Base-by-base conservation (phyloP, 2,329 filamentous ascomycete species). In the Cordyceps cicadae region DNA sequence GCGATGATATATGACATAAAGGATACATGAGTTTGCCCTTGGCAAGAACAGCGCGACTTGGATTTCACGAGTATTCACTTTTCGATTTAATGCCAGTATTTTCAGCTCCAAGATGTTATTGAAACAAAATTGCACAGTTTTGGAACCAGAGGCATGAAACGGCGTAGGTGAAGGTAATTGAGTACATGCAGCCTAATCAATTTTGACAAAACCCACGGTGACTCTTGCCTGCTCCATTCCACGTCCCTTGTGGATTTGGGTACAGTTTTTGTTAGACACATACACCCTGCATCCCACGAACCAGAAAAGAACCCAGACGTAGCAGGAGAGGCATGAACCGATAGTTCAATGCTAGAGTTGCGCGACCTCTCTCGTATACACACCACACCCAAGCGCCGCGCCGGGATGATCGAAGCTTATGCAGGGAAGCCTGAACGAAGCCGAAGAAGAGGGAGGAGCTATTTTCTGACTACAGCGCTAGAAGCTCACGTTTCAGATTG, bases 381-480 rank as follows among this genome's bases (percentile, higher is more conserved):
- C 45, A 12, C 46, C 55, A 21, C 55, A 9, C 45, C 12, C 9
- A 12, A 26, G 21, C 14, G 21, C 39, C 39, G 26, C 24, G 43
- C n/a, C 48, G 24, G 37, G 48, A 59, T 46, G 37, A 59, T 59
- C 48, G 56, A 26, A 37, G 52, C 39, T 37, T 41, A 32, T 45
- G 48, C 56, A 59, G 52, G 39, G 48, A 59, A 59, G 48, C 34
- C 24, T 15, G 43, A 52, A 37, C 45, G 37, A 59, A 56, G 5
- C 17, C 15, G 2, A 21, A 43, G 12, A 52, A 26, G 19, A 5
- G 17, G 5, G 32, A 17, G 32, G 19, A 56, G 26, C 56, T 59
- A 59, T 52, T 59, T 52, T 59, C 56, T 59, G 56, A 59, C 56
- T 46, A 59, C 37, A 59, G 46, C 37, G 49, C 56, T 59, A 57